Evolutionary conservation across 2,329 filamentous ascomycete species (phyloP).

Genomic region (Pseudogymnoascus pannorum): DNA sequence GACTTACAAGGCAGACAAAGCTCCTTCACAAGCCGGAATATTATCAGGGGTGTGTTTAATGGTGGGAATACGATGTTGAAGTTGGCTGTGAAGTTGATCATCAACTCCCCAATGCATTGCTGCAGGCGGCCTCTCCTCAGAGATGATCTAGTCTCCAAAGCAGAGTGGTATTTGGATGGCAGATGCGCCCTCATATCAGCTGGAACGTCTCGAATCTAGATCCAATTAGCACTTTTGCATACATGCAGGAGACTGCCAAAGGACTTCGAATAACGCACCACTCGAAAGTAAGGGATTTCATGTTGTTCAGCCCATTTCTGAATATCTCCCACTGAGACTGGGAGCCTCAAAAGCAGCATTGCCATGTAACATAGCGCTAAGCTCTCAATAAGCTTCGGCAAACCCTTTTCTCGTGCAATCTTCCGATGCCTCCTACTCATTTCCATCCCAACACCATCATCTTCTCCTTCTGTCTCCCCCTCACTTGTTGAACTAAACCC

Average conservation of each 20-base stretch:
- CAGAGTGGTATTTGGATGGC: conserved; percentile 51
- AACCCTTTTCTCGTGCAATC: conserved; percentile 24
- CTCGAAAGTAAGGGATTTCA: conserved; percentile 64
- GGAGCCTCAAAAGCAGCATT: conserved; percentile 65
- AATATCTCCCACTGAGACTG: conserved; percentile 68
- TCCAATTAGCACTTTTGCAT: not conserved
- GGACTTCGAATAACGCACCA: conserved; percentile 38
- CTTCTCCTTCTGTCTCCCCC: conserved; percentile 14
- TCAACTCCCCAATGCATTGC: conserved; percentile 51
- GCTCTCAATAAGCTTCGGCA: conserved; percentile 67
- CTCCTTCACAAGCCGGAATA: conserved; percentile 63
- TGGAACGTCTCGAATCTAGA: conserved; percentile 50
- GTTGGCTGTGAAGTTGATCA: conserved; percentile 56
- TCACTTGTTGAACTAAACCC: conserved; percentile 22
- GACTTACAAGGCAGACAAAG: conserved; percentile 66
- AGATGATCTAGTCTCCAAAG: conserved; percentile 45
- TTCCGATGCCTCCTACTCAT: conserved; percentile 21
- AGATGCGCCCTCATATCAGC: conserved; percentile 58
- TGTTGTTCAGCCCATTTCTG: conserved; percentile 58
- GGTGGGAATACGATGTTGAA: conserved; percentile 66
- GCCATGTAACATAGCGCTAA: conserved; percentile 75
- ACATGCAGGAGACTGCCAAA: not conserved
- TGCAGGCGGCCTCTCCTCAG: conserved; percentile 56
- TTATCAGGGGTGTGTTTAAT: conserved; percentile 60
- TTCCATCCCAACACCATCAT: conserved; percentile 25